Evolutionary conservation across 108 stramenopile species (phyloP).

Genomic region (Pseudonitzschia pungens): DNA sequence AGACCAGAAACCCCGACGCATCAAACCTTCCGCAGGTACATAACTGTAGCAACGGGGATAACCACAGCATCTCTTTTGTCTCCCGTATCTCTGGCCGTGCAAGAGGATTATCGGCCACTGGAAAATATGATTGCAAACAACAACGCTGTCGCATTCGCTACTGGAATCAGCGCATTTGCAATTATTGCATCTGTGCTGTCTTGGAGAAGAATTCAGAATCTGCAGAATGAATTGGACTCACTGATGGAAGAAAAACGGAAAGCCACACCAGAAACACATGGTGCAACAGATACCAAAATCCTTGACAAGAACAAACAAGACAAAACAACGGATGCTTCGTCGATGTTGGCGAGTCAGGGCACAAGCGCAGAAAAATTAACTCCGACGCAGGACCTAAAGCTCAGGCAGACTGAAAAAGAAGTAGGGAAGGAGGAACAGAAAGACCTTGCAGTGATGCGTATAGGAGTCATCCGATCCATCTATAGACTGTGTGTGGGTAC

Average conservation of each 20-base stretch:
- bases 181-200: not conserved
- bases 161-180: not conserved
- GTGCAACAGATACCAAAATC: not conserved
- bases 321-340: not conserved
- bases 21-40: not conserved
- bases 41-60: not conserved
- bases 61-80: not conserved
- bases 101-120: not conserved
- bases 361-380: not conserved
- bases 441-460: constrained; percentile 45
- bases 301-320: not conserved
- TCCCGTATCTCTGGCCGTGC: not conserved
- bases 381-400: not conserved
- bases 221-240: constrained; percentile 8
- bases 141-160: not conserved
- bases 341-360: not conserved
- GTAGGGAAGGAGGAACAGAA: constrained; percentile 5
- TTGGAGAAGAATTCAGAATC: not conserved
- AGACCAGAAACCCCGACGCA: not conserved
- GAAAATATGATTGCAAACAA: constrained; percentile 1
- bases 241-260: not conserved
- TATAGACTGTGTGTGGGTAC: constrained; percentile 89
- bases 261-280: not conserved
- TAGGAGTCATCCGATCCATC: constrained; percentile 72
- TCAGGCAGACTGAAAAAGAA: not conserved